Conservation (phyloP, 176 grass and related monocot species). For the Juncus effusus region DNA sequence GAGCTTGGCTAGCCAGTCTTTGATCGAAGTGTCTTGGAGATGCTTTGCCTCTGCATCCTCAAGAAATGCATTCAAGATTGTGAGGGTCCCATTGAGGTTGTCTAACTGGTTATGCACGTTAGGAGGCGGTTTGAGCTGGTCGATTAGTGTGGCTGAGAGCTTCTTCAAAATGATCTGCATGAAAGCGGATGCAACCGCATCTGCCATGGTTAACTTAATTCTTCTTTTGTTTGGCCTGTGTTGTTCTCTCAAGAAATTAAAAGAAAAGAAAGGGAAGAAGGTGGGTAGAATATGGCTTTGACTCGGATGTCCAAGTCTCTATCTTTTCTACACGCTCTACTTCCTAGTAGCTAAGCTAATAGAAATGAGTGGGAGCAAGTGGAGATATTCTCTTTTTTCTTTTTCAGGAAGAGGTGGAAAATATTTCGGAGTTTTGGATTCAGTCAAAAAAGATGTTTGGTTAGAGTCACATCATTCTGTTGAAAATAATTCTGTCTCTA, state of each 20-base stretch:
- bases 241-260: background rate
- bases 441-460: no score
- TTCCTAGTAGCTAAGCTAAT: no score
- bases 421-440: no score
- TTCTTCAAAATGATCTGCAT: slow-evolving; percentile 73
- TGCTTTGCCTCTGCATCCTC: slow-evolving; percentile 72
- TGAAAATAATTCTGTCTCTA: no score
- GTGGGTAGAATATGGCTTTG: no score
- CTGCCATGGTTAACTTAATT: slow-evolving; percentile 36
- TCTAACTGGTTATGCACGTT: slow-evolving; percentile 43
- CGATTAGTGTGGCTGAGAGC: slow-evolving; percentile 35
- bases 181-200: slow-evolving; percentile 62
- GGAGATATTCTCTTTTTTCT: no score
- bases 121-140: slow-evolving; percentile 48
- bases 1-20: slow-evolving; percentile 55
- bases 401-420: no score
- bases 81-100: slow-evolving; percentile 42
- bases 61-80: slow-evolving; percentile 44
- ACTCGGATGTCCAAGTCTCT: no score
- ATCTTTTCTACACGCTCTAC: no score
- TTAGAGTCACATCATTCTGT: no score
- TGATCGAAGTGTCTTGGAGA: slow-evolving; percentile 36
- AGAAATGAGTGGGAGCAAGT: no score
- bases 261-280: no score
- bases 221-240: slow-evolving; percentile 4